Evolutionary conservation across 2,329 filamentous ascomycete genomes (phyloP), one percentile per base, ranked within the genome.

Genomic region (Raffaelea ambrosiae): DNA sequence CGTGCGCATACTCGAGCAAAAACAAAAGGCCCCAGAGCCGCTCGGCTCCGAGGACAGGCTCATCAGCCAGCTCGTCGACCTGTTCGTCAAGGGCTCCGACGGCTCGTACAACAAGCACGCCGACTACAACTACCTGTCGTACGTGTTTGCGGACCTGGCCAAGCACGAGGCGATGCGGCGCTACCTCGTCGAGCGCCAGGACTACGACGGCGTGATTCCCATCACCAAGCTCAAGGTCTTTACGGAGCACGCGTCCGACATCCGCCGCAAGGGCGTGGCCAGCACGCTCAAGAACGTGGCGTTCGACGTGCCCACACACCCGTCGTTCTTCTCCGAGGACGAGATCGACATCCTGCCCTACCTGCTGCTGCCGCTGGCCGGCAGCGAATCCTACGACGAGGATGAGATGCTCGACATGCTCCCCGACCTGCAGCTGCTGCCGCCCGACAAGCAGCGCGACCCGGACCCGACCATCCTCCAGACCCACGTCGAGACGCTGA

Each of bases 251-350:
- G 74, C 78, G 57, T 94, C 87, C 3, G 77, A 84, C 23, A 81
- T 96, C 47, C 80, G 93, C 49, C 77, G 93, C 47, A 88, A 88
- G 58, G 93, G 93, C n/a, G 90, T 96, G n/a, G 91, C 91, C 8
- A 89, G 84, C 51, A 93, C 88, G 10, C 88, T 98, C 63, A 97
- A 97, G 66, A 98, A 98, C 61, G 81, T 87, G 26, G 82, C 88
- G 7, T 97, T 98, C 61, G 86, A 94, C 58, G 67, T 91, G 5
- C 66, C 78, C 3, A 77, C 84, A 0, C 91, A 97, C 58, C 71
- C 78, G 0, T 68, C 74, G 2, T 82, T 95, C 46, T 67, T 96
- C 41, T 74, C 77, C 1, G 81, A 86, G 45, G 77, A 83, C 18
- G 81, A 82, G 36, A 81, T 90, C 44, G 84, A 95, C 57, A 76